These are phyloP conservation scores for Mycena capillaripes DNA, from an alignment of 768 basidiomycete genomes.

Conservation along the genomic window DNA sequence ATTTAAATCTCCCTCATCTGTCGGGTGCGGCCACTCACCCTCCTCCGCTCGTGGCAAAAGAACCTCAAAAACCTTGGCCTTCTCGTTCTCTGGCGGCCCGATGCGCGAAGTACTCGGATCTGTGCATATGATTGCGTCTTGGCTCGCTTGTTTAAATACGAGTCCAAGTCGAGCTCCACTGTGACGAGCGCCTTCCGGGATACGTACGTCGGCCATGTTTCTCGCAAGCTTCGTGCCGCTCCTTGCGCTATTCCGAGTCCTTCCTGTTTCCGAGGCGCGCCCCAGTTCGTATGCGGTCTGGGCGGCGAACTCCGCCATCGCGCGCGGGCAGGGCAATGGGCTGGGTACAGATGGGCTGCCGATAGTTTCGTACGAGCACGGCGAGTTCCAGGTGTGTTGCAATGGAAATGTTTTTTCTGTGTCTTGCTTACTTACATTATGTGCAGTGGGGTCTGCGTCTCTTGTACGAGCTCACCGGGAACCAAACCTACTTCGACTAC, in stretches of 20 bases:
- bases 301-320: constrained; percentile 62
- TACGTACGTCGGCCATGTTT: constrained; percentile 20
- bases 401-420: constrained; percentile 11
- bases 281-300: constrained; percentile 58
- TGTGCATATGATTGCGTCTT: not conserved
- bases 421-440: constrained; percentile 40
- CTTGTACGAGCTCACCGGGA: constrained; percentile 57
- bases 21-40: not conserved
- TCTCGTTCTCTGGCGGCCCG: constrained; percentile 7
- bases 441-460: constrained; percentile 57
- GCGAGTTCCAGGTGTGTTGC: constrained; percentile 30
- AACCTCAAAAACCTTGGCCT: too few species aligned
- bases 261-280: constrained; percentile 35
- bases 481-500: constrained; percentile 57
- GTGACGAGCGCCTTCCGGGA: not conserved
- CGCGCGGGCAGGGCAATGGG: constrained; percentile 59
- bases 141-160: not conserved
- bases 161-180: not conserved
- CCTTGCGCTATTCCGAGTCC: not conserved
- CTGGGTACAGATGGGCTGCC: constrained; percentile 49
- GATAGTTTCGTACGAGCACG: constrained; percentile 55
- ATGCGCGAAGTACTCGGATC: not conserved
- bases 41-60: too few species aligned
- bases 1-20: not conserved
- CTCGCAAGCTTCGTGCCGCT: not conserved